Base-by-base conservation (phyloP, 2,329 filamentous ascomycete genomes). In the Conoideocrella luteorostrata region DNA sequence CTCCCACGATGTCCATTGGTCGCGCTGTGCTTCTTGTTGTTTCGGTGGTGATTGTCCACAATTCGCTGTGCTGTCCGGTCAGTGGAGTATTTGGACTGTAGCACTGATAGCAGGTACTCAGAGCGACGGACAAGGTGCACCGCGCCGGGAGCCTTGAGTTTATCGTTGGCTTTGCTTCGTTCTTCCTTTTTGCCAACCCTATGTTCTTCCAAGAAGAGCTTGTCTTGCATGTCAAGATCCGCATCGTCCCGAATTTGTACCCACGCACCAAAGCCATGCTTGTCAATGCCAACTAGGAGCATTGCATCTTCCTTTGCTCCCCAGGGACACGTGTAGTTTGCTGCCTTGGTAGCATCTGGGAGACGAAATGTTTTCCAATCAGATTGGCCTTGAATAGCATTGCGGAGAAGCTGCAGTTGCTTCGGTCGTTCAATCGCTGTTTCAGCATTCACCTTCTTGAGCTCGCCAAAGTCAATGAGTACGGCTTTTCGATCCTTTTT, bases 401-500 rank as follows among this genome's bases (percentile, higher is more conserved):
- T 78, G 47, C 83, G 85, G 29, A 98, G 73, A 53, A 96, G 80
- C 46, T 82, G 84, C 72, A 97, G 84, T 58, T 97, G 91, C 37
- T 84, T 79, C 0, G 93, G 91, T 7, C 94, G 84, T 54, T 97
- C 91, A 10, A 95, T 80, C 43, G 96, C 86, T 0, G 93, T 97
- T 65, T 95, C 89, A 1, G 93, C 93, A 59, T 98, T 98, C 57
- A 96, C 79, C 55, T 95, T 90, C 65, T 95, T 95, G 40, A 96
- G 84, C 44, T 90, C 88, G 36, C 86, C 84, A 65, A 90, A 95
- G 60, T 97, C 90, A 56, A 98, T 96, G 35, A 98, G 71, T 15
- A 98, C 88, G 1, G 93, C 93, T 66, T 98, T 98, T 65, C 88
- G 88, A 61, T 98, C 93, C 64, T 98, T 98, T 71, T 97, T 96